Percentiles rank a stretch among this genome's conserved stretches.
phyloP scores from a whole-genome alignment of 1,284 basidiomycete genomes.

The Tilletia walkeri region DNA sequence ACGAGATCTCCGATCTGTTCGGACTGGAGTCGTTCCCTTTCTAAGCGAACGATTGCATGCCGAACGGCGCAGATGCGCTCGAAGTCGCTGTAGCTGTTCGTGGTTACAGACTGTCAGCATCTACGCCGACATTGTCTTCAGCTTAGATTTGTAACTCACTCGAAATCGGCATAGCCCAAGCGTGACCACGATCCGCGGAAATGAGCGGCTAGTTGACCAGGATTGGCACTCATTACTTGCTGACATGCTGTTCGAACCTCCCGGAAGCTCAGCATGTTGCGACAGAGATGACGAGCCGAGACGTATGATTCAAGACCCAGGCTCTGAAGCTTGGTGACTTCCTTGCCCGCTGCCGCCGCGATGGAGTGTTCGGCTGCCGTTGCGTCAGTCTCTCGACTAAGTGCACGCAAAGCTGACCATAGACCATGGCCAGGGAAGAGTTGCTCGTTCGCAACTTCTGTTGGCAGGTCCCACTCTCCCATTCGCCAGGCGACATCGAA shows the following conservation, averaged over 20 bases:
- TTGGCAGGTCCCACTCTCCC: slow-evolving; percentile 75
- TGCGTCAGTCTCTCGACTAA: slow-evolving; percentile 60
- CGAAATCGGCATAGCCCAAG: not conserved
- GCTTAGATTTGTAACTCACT: slow-evolving; percentile 19
- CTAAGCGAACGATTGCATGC: slow-evolving; percentile 73
- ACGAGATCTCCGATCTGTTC: slow-evolving; percentile 71
- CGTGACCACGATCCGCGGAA: not conserved
- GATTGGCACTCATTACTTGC: not conserved
- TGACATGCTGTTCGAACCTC: slow-evolving; percentile 34
- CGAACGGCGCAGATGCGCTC: slow-evolving; percentile 80
- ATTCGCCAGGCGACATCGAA: slow-evolving; percentile 86
- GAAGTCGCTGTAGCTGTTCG: slow-evolving; percentile 68
- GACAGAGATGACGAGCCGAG: slow-evolving; percentile 24
- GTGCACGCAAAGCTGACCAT: slow-evolving; percentile 71
- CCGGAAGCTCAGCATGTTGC: slow-evolving; percentile 34
- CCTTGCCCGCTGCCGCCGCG: slow-evolving; percentile 22
- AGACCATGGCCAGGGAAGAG: slow-evolving; percentile 65
- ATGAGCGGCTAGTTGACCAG: not conserved
- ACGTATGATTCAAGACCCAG: slow-evolving; percentile 29
- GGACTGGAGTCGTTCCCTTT: slow-evolving; percentile 66
- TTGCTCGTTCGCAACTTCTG: slow-evolving; percentile 36
- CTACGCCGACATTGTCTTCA: slow-evolving; percentile 17
- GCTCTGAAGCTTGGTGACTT: slow-evolving; percentile 31
- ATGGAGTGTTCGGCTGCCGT: slow-evolving; percentile 25
- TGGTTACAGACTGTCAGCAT: not conserved